Conservation (phyloP, 208 protist genomes). For the Crithidia acanthocephali region DNA sequence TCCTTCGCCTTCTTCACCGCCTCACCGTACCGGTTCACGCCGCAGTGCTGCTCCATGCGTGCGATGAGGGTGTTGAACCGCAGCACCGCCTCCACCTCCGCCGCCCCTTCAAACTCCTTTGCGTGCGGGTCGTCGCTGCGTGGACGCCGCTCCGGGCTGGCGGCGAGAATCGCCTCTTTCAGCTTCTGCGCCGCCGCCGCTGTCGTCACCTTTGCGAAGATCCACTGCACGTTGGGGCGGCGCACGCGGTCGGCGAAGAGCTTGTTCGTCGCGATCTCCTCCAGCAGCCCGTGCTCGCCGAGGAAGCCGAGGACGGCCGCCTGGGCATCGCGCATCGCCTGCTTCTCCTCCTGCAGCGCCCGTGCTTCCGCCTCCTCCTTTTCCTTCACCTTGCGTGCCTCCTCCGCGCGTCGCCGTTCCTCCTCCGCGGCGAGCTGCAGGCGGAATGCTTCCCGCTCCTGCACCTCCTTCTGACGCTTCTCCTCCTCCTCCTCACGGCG, state of each 20-base stretch:
- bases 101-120: constrained; percentile 28
- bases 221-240: constrained; percentile 68
- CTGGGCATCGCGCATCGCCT: constrained; percentile 61
- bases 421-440: constrained; percentile 64
- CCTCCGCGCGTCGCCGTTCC: constrained; percentile 58
- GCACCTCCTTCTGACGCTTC: constrained; percentile 56
- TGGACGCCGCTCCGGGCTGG: constrained; percentile 24
- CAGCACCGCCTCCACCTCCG: constrained; percentile 63
- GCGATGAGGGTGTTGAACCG: constrained; percentile 72
- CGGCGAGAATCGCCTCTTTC: constrained; percentile 37
- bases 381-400: constrained; percentile 40
- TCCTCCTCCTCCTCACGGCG: constrained; percentile 80
- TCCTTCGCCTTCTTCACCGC: constrained; percentile 66
- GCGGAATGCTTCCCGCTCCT: constrained; percentile 80
- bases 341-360: constrained; percentile 44
- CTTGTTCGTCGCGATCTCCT: constrained; percentile 76
- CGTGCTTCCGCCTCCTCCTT: constrained; percentile 50
- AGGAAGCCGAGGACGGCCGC: constrained; percentile 56
- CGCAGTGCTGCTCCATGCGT: constrained; percentile 65
- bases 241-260: constrained; percentile 67
- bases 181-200: constrained; percentile 48
- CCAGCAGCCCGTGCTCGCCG: constrained; percentile 49
- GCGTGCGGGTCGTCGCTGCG: constrained; percentile 21
- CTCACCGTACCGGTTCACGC: constrained; percentile 86
- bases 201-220: constrained; percentile 67